Base-by-base conservation (phyloP, 805 yeast species). In the Komagataella populi region DNA sequence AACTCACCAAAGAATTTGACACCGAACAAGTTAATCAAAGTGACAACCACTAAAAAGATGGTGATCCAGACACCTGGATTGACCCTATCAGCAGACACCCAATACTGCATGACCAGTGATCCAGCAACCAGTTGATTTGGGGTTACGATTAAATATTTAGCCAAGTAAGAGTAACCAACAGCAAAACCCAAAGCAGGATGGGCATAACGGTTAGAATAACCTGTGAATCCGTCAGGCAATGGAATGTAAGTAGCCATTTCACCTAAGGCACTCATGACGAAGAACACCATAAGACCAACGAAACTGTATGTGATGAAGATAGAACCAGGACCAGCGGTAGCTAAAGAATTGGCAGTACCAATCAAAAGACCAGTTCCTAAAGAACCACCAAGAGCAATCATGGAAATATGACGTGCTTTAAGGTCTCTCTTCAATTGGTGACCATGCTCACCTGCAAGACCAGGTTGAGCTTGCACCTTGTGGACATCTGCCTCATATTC, bases 361-460 rank as follows among this genome's bases (percentile, higher is more conserved):
- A 86, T 82, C 56, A 86, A 70, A 52, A 86, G 71, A 60, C 90
- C 95, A 1, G 93, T 84, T 52, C 93, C 93, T 50, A 86, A 67
- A 6, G 91, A 86, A 57, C 93, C 91, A 57, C 93, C 95, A 56
- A 87, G 78, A 56, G 93, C 80, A 66, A 77, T 76, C 81, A 77
- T 76, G 49, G 77, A 69, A 56, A 76, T 72, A 54, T 76, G 81
- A 56, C 82, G 63, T 8, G 80, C 67, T 51, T 74, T 70, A 46
- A 76, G 63, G 6, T 68, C 73, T 56, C 71, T 70, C 53, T 71
- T 72, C 56, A 75, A 68, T 10, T 6, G 12, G 3, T 30, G 39
- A 30, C 39, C 39, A 10, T 30, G 10, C 39, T 30, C 39, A 8
- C 39, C 39, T 30, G 39, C 12, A 8, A 30, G 14, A 30, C 39